Evolutionary conservation across 352 stramenopile genomes (phyloP).

Genomic region (Globisporangium spiculum): DNA sequence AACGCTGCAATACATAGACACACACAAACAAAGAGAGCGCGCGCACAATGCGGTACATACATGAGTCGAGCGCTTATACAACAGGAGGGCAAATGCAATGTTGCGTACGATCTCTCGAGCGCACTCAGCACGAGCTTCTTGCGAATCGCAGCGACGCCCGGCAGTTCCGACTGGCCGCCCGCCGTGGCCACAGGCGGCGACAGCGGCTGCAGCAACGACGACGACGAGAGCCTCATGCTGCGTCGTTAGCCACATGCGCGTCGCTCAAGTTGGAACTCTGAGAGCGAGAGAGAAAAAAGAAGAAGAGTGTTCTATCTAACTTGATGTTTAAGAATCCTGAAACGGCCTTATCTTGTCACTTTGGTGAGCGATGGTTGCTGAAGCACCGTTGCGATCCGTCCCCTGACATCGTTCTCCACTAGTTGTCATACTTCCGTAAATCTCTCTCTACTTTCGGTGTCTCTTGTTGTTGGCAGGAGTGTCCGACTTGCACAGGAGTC

Average conservation of each 20-base stretch:
- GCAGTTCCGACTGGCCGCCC: not conserved
- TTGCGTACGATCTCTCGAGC: constrained; percentile 45
- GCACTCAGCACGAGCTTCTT: constrained; percentile 39
- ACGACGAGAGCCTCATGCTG: constrained; percentile 10
- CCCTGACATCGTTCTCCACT: no score
- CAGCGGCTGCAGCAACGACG: constrained; percentile 12
- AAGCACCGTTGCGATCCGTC: no score
- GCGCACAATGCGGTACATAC: not conserved
- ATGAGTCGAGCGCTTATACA: not conserved
- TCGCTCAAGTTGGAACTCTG: not conserved
- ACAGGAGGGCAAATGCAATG: not conserved
- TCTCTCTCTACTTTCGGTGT: no score
- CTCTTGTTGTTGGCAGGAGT: no score
- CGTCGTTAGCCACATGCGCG: not conserved
- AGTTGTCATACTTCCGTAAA: no score
- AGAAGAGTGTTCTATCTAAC: no score
- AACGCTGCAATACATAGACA: constrained; percentile 18
- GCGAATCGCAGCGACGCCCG: constrained; percentile 24
- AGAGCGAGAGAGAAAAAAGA: no score
- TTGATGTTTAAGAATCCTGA: no score
- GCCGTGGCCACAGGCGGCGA: not conserved
- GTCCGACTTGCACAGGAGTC: no score
- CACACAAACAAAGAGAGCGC: not conserved
- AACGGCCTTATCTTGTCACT: no score
- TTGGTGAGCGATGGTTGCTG: no score